Evolutionary conservation across 495 filamentous ascomycete species (phyloP).

Genomic region (Glonium stellatum): DNA sequence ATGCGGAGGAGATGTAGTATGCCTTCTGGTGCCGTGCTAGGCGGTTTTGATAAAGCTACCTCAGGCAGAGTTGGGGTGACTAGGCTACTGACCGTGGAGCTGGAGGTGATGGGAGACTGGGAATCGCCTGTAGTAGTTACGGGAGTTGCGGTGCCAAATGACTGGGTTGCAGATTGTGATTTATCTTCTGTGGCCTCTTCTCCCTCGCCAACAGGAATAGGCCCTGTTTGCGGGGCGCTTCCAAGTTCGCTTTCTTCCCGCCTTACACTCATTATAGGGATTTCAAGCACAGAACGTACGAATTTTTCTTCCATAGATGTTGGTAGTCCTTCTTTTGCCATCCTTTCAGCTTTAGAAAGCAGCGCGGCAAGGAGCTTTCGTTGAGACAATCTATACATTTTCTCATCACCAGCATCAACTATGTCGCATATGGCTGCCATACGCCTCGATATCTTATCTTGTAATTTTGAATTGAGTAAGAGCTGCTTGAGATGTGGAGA

Average conservation of each 20-base stretch:
- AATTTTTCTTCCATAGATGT: constrained; percentile 81
- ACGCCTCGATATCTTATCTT: constrained; percentile 41
- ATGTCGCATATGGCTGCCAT: constrained; percentile 67
- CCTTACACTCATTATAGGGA: constrained; percentile 51
- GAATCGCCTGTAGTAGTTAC: constrained; percentile 8
- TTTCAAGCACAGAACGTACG: constrained; percentile 64
- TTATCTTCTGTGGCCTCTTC: not conserved
- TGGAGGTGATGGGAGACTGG: constrained; percentile 12
- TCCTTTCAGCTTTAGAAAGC: constrained; percentile 61
- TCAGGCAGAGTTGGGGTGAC: not conserved
- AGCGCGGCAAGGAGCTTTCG: constrained; percentile 62
- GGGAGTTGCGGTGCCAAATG: constrained; percentile 24
- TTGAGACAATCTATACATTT: constrained; percentile 69
- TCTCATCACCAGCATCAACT: constrained; percentile 73
- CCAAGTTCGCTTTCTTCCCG: constrained; percentile 35
- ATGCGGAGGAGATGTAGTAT: constrained; percentile 44
- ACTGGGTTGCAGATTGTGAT: constrained; percentile 9
- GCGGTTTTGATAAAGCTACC: not conserved
- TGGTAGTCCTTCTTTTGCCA: constrained; percentile 60
- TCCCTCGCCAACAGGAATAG: constrained; percentile 35
- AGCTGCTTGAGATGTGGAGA: constrained; percentile 14
- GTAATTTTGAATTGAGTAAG: constrained; percentile 44
- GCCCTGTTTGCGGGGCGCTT: constrained; percentile 34
- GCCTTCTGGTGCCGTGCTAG: constrained; percentile 16
- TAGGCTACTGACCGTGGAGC: constrained; percentile 6